phyloP scores from a whole-genome alignment of 164 flowering plant species.

The Annona cherimola region DNA sequence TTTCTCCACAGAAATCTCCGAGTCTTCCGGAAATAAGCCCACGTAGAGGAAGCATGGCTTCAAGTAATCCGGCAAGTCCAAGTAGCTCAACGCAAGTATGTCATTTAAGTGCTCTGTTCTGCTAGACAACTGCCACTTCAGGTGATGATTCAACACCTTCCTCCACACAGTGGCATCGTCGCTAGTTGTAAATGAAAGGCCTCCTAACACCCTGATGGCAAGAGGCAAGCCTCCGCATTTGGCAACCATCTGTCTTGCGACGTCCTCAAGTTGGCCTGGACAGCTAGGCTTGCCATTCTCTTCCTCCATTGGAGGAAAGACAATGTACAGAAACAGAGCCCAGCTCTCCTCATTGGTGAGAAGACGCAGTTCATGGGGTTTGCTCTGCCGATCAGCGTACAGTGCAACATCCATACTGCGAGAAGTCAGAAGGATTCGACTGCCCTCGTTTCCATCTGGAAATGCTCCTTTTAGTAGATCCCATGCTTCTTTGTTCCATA shows the following conservation, averaged over 20 bases:
- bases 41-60: neutral
- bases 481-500: constrained; percentile 46
- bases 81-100: constrained; percentile 11
- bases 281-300: neutral
- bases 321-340: neutral
- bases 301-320: neutral
- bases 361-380: neutral
- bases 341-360: neutral
- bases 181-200: neutral
- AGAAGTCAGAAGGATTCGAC: constrained; percentile 40
- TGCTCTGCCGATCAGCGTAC: neutral
- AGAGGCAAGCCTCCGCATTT: neutral
- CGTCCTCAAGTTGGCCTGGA: neutral
- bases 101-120: neutral
- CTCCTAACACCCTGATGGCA: neutral
- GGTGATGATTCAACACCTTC: neutral
- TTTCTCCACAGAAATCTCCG: neutral
- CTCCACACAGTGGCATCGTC: neutral
- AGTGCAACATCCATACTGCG: constrained; percentile 27
- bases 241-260: neutral
- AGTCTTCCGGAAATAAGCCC: neutral
- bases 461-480: constrained; percentile 24
- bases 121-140: neutral
- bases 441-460: constrained; percentile 31
- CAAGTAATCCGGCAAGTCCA: neutral